Conservation (phyloP, 495 filamentous ascomycete species). For the Aspergillus diversus region DNA sequence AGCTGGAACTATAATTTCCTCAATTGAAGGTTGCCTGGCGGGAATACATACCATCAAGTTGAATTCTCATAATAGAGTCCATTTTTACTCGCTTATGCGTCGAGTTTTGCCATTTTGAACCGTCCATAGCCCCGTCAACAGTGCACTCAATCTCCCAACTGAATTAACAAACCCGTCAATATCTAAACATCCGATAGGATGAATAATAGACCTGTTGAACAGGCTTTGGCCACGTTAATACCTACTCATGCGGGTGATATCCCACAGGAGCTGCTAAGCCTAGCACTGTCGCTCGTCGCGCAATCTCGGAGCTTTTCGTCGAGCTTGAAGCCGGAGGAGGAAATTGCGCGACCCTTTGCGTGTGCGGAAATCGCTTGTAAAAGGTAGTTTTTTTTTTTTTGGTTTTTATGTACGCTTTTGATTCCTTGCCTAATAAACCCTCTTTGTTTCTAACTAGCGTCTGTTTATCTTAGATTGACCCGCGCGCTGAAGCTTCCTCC, state of each 20-base stretch:
- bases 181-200: constrained; percentile 24
- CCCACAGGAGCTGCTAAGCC: constrained; percentile 73
- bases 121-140: constrained; percentile 7
- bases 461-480: constrained; percentile 62
- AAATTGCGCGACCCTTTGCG: constrained; percentile 82
- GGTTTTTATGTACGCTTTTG: background rate
- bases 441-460: constrained; percentile 19
- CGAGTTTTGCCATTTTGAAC: background rate
- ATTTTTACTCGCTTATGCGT: no score
- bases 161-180: background rate
- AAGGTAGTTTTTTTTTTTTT: constrained; percentile 49
- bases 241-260: constrained; percentile 75
- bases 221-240: constrained; percentile 73
- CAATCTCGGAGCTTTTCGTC: constrained; percentile 82
- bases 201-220: constrained; percentile 70
- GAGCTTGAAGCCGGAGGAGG: constrained; percentile 83
- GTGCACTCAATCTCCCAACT: background rate
- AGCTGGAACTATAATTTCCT: no score
- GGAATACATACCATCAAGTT: no score
- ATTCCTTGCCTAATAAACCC: background rate
- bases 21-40: no score
- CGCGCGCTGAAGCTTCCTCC: constrained; percentile 81
- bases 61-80: no score
- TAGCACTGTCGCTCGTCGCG: constrained; percentile 79
- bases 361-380: constrained; percentile 94